These are phyloP conservation scores for Ganoderma multipileum DNA, from an alignment of 1,284 basidiomycete species.

Conservation along the genomic window DNA sequence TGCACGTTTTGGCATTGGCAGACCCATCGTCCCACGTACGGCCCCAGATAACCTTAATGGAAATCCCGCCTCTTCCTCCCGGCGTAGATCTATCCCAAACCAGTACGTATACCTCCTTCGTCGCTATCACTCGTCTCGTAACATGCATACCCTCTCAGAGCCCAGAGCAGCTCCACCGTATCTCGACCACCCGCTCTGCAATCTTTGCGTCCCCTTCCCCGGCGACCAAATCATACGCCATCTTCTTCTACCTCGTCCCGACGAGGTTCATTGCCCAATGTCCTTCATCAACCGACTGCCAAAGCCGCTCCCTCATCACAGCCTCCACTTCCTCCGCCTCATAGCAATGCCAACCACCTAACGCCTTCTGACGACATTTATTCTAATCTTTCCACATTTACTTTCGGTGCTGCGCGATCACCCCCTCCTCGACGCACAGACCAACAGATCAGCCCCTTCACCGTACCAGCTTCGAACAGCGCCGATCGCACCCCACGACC, in stretches of 20 bases:
- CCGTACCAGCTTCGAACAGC: slow-evolving; percentile 34
- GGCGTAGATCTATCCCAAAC: slow-evolving; percentile 39
- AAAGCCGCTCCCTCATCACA: slow-evolving; percentile 24
- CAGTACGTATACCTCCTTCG: slow-evolving; percentile 35
- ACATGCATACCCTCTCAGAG: slow-evolving; percentile 24
- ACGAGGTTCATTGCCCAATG: slow-evolving; percentile 38
- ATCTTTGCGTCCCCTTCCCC: slow-evolving; percentile 31
- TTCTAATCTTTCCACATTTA: slow-evolving; percentile 46
- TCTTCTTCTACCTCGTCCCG: slow-evolving; percentile 31
- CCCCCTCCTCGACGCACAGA: slow-evolving; percentile 34
- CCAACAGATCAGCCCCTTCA: slow-evolving; percentile 40
- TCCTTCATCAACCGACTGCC: slow-evolving; percentile 32
- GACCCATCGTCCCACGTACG: slow-evolving; percentile 35
- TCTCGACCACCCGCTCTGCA: slow-evolving; percentile 33
- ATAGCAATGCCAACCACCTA: slow-evolving; percentile 22
- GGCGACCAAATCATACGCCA: slow-evolving; percentile 37
- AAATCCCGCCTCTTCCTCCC: slow-evolving; percentile 29
- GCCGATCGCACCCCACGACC: slow-evolving; percentile 31
- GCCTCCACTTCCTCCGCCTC: slow-evolving; percentile 22
- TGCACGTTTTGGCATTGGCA: slow-evolving; percentile 34
- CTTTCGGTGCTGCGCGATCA: slow-evolving; percentile 45
- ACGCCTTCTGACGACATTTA: slow-evolving; percentile 44
- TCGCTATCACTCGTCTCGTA: slow-evolving; percentile 7
- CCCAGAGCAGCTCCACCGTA: slow-evolving; percentile 30
- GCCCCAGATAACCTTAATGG: slow-evolving; percentile 31